Evolutionary conservation across 495 filamentous ascomycete species (phyloP).

Genomic region (Hypoxylon crocopeplum): DNA sequence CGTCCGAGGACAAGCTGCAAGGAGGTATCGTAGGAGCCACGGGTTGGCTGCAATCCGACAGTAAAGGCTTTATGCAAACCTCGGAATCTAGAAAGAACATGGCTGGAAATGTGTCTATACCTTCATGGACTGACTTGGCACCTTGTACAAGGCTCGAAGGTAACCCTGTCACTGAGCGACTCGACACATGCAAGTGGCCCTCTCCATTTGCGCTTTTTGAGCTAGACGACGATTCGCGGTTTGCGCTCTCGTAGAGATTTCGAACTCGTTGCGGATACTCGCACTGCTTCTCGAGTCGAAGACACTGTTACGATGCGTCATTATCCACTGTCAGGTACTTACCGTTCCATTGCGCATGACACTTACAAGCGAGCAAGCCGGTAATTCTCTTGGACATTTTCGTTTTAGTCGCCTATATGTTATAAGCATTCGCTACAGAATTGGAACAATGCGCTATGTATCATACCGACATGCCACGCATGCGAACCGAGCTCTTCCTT

Average conservation of each 20-base stretch:
- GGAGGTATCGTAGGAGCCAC: background rate
- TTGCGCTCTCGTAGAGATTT: constrained; percentile 13
- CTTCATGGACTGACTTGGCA: background rate
- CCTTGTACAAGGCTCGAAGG: background rate
- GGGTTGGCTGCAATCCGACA: constrained; percentile 8
- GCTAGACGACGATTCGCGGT: constrained; percentile 8
- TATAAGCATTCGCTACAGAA: background rate
- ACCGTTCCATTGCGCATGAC: constrained; percentile 19
- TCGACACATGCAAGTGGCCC: background rate
- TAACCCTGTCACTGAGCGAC: background rate
- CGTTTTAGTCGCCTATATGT: constrained; percentile 43
- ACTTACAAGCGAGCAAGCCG: constrained; percentile 49
- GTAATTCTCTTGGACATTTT: constrained; percentile 53
- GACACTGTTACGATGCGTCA: constrained; percentile 45
- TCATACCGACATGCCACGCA: constrained; percentile 29
- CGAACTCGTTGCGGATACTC: constrained; percentile 41
- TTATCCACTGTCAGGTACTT: constrained; percentile 29
- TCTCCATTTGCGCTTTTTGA: constrained; percentile 21
- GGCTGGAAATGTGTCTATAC: constrained; percentile 16
- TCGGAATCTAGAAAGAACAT: constrained; percentile 35
- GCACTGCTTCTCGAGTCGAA: constrained; percentile 45
- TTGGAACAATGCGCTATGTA: background rate
- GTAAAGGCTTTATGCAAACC: constrained; percentile 22
- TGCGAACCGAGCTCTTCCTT: constrained; percentile 28
- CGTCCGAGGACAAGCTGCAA: background rate